Conservation (phyloP, 148 eudicot genomes). For the Rhododendron ferrugineum region DNA sequence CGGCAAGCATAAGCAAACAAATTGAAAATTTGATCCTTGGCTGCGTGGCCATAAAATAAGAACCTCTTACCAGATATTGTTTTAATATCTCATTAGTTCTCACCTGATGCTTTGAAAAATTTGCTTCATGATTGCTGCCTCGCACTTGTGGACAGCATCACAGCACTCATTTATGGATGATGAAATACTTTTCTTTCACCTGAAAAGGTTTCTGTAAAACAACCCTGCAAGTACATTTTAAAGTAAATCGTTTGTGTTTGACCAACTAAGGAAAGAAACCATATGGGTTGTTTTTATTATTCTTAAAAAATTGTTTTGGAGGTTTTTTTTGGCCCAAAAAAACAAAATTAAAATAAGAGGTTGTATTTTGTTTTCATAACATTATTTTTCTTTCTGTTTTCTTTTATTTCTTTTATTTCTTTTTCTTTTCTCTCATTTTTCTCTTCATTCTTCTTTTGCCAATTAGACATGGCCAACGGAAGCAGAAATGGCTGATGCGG, state of each 20-base stretch:
- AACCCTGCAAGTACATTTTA: not conserved
- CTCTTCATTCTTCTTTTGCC: slow-evolving; percentile 14
- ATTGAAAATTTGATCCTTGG: not conserved
- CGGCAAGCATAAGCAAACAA: not conserved
- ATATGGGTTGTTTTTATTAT: not conserved
- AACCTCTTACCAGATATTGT: not conserved
- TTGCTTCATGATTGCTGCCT: not conserved
- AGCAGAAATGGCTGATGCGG: slow-evolving; percentile 96
- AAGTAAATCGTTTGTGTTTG: not conserved
- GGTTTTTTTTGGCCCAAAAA: not conserved
- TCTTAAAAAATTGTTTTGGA: not conserved
- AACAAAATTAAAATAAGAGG: not conserved
- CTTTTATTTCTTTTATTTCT: not conserved
- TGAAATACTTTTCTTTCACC: slow-evolving; percentile 10
- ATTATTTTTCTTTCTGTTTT: not conserved
- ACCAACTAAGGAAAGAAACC: not conserved
- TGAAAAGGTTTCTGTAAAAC: not conserved
- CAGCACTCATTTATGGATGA: not conserved
- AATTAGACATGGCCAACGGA: slow-evolving; percentile 96
- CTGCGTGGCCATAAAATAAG: not conserved
- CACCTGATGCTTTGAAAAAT: not conserved
- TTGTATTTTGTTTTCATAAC: not conserved
- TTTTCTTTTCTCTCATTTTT: not conserved
- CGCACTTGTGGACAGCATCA: not conserved
- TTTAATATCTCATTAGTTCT: not conserved